Conservation (phyloP, 352 stramenopile species). For the Pythium dissotocum region DNA sequence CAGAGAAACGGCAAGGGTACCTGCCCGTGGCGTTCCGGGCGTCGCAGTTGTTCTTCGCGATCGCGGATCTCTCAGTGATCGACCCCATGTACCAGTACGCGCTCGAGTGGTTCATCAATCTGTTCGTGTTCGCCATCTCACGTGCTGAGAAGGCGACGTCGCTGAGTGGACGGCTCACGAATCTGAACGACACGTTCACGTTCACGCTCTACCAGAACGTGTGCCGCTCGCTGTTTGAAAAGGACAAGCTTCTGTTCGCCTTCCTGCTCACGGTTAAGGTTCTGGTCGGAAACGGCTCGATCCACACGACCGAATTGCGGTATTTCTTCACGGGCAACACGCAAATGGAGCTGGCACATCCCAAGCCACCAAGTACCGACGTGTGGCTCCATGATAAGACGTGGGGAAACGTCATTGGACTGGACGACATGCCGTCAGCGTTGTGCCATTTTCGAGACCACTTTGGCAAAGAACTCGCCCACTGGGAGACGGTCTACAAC, state of each 20-base stretch:
- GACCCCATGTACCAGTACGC: constrained; percentile 98
- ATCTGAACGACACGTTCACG: constrained; percentile 95
- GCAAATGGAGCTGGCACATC: constrained; percentile 86
- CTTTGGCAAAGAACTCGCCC: constrained; percentile 51
- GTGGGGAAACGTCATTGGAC: constrained; percentile 87
- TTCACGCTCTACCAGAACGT: constrained; percentile 95
- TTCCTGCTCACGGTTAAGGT: constrained; percentile 95
- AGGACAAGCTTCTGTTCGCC: constrained; percentile 95
- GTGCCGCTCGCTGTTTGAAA: constrained; percentile 96
- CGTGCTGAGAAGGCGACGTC: constrained; percentile 74
- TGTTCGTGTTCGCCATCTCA: constrained; percentile 92
- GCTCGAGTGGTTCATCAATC: constrained; percentile 95
- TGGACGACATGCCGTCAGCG: constrained; percentile 54
- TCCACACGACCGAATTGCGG: constrained; percentile 78
- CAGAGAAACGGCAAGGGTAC: constrained; percentile 91
- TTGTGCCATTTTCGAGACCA: constrained; percentile 53
- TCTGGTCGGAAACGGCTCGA: constrained; percentile 73
- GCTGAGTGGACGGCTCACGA: constrained; percentile 80
- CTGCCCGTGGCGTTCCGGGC: constrained; percentile 89
- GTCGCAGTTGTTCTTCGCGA: constrained; percentile 95
- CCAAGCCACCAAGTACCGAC: constrained; percentile 57
- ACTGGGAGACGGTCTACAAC: constrained; percentile 86
- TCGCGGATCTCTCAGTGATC: constrained; percentile 91
- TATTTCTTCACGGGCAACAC: constrained; percentile 94
- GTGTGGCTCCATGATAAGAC: constrained; percentile 88